Base-by-base conservation (phyloP, 805 yeast species). In the Crinitomyces ghanaensis region DNA sequence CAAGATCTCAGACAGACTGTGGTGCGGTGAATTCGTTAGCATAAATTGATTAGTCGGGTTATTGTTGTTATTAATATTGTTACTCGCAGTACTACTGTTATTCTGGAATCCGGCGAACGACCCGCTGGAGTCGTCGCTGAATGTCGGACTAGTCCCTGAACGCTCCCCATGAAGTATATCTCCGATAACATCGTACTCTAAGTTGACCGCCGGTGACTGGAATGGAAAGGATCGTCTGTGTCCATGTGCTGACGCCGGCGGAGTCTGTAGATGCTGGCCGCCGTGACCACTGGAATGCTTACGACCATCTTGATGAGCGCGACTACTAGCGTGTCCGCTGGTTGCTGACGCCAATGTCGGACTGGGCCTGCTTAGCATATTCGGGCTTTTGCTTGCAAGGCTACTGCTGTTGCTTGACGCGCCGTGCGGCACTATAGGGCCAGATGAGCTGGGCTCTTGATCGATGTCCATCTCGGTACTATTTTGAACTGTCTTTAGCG, bases 101-200 rank as follows among this genome's bases (percentile, higher is more conserved):
- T 24, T 19, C 19, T 21, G 12, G n/a, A 28, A 6, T 8, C 24
- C 19, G 6, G 29, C 30, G 27, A 9, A 20, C 11, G 33, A 21
- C 11, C 29, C 26, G 2, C 26, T 20, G 2, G 45, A 38, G 22
- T 40, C 44, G n/a, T 42, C 46, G 29, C 44, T 39, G 35, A 34
- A 26, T 11, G 42, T 35, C 8, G 52, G 48, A 23, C 40, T 33
- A 19, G 24, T 21, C 9, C 14, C 26, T 13, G 39, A 20, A 17
- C 35, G 21, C 9, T 19, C 16, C 7, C 36, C 43, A 27, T 46
- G 41, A 12, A 59, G 43, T 34, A 59, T 55, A 22, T 49, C 48
- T 23, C 59, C 45, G 26, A 59, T 38, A 7, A 55, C 49, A 15
- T 50, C 45, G 42, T 56, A 59, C 35, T 59, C 63, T 39, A 49